Base-by-base conservation (phyloP, 495 filamentous ascomycete genomes). In the Rhizodiscina lignyota region DNA sequence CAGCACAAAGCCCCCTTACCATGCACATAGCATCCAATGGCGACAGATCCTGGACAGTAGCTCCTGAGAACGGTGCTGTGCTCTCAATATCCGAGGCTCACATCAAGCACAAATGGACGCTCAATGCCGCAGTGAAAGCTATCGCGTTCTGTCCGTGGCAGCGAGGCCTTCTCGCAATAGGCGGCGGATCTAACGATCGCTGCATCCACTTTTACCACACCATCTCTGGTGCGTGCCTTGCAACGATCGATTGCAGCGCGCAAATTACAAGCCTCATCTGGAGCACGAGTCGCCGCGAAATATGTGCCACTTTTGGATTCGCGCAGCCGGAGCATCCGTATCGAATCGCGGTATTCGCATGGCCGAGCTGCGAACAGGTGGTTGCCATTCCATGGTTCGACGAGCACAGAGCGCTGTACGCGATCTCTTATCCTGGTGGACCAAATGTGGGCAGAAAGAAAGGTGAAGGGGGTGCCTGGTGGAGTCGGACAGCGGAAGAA, bases 141-240 rank as follows among this genome's bases (percentile, higher is more conserved):
- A 86, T 96, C 41, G 89, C 89, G 6, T 96, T 96, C 58, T 93
- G 89, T 29, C 89, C 89, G 4, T 96, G 87, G 87, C 82, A 85
- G 37, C 70, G 76, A 21, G 79, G 79, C 13, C 62, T 97, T 1
- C 60, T 97, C 32, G 89, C 89, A 19, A 92, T 86, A 5, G 89
- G 89, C 1, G 89, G 89, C 19, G 89, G 89, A 15, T 79, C 78
- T 32, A 94, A 93, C 49, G 87, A 96, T 54, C 81, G 84, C 41
- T 77, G 80, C 48, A 94, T 97, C 34, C 89, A 94, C 58, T 96
- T 97, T 59, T 94, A 73, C 58, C 87, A 97, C 54, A 78, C 82
- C 2, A 67, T 67, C 12, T 85, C 84, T 2, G 89, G 91, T 2
- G 75, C 82, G 6, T 77, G 76, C 41, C 68, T 96, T 8, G 84